Conservation (phyloP, 805 yeast genomes). For the Saccharomycopsis babjevae region DNA sequence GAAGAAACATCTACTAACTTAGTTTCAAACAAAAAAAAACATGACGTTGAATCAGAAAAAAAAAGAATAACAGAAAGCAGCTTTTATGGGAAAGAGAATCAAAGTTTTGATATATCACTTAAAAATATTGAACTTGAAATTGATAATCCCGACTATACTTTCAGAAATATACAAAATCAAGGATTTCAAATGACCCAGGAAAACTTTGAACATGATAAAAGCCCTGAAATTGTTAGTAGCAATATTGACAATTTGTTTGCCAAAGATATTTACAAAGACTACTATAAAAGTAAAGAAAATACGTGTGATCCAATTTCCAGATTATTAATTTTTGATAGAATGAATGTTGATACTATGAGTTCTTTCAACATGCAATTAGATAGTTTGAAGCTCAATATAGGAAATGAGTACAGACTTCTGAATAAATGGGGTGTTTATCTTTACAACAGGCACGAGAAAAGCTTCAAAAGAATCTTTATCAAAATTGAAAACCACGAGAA, state of each 20-base stretch:
- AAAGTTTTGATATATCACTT: neutral
- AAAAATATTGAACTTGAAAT: neutral
- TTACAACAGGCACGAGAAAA: neutral
- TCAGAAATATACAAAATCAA: neutral
- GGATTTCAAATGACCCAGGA: neutral
- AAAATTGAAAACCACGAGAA: neutral
- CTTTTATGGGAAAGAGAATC: neutral
- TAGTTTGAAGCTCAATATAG: constrained; percentile 4
- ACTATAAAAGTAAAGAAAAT: neutral
- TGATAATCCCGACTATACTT: neutral
- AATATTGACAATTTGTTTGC: neutral
- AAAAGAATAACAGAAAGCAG: neutral
- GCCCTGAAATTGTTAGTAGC: neutral
- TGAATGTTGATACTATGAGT: neutral
- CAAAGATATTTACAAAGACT: neutral
- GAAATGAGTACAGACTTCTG: constrained; percentile 6
- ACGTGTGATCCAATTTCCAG: neutral
- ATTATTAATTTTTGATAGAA: neutral
- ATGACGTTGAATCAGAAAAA: neutral
- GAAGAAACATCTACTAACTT: neutral
- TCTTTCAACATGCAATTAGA: constrained; percentile 7
- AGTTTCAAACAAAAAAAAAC: neutral
- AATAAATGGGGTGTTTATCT: constrained; percentile 2
- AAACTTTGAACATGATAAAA: neutral
- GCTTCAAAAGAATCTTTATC: neutral